Base-by-base conservation (phyloP, 441 rosid species). In the Populus hybrid region DNA sequence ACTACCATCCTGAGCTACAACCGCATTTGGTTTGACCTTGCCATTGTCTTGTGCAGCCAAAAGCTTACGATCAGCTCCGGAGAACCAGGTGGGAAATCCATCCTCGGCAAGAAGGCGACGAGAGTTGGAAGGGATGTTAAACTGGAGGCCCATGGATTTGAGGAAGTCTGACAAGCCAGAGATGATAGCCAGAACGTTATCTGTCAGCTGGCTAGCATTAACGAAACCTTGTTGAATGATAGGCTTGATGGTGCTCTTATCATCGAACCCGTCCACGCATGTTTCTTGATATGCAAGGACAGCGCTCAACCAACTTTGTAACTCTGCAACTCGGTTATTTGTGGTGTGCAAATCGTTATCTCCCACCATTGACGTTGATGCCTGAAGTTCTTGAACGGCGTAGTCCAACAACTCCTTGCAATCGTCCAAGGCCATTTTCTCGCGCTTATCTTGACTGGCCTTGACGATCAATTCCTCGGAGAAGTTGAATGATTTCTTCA, bases 141-240 rank as follows among this genome's bases (percentile, higher is more conserved):
- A 81, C 80, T 36, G 90, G 86, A 77, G 83, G 35, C 85, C 78
- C 0, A 84, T 69, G 24, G 90, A n/a, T 11, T 87, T 76, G 8
- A 82, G 63, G 24, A 72, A 10, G 1, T 84, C 64, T 11, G 90
- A 38, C 67, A 95, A 73, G 76, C 82, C 89, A 0, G 90, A 46
- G 1, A 88, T 83, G 4, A 93, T 93, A 2, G 99, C 96, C n/a
- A 95, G 76, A 18, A 91, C 87, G 79, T 95, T 95, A 73, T 95
- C 90, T 0, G 91, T 76, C 42, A 89, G 87, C 80, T 89, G 87
- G 0, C 87, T 82, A 5, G 98, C 89, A 32, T 80, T 77, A 2
- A 71, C 23, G 90, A 93, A 87, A 1, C 92, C 92, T 1, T 86
- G 61, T 46, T 79, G 80, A 73, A 92, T 61, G 24, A 75, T 69